Percentiles rank a stretch among this genome's conserved stretches.
Evolutionary conservation across 2,329 filamentous ascomycete genomes (phyloP).

Genomic region (Eurotiales sp.): DNA sequence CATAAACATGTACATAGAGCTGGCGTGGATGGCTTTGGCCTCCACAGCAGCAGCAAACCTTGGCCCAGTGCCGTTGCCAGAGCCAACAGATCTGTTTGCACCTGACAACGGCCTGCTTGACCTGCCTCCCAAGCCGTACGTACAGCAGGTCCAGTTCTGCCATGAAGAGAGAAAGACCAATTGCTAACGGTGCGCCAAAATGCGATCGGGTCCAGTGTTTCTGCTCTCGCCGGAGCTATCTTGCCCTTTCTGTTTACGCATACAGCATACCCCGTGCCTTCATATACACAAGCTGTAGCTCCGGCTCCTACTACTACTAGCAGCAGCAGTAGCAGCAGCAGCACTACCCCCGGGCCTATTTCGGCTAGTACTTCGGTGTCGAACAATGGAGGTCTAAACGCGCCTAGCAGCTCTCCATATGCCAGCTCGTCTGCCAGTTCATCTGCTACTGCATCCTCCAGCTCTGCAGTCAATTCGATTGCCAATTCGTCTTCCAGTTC

Average conservation of each 20-base stretch:
- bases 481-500: no score
- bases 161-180: neutral
- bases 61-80: constrained; percentile 11
- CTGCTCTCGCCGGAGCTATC: constrained; percentile 8
- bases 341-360: neutral
- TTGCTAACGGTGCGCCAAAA: neutral
- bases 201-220: constrained; percentile 4
- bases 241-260: constrained; percentile 6
- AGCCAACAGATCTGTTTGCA: constrained; percentile 11
- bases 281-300: neutral
- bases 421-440: no score
- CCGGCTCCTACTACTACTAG: neutral
- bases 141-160: neutral
- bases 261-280: neutral
- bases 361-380: neutral
- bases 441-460: no score
- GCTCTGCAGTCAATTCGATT: no score
- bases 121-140: constrained; percentile 11
- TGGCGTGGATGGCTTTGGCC: constrained; percentile 13
- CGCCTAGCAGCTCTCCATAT: neutral
- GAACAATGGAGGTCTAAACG: neutral
- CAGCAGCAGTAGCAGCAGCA: no score
- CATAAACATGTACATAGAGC: constrained; percentile 12
- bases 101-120: constrained; percentile 4
- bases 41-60: constrained; percentile 11